Base-by-base conservation (phyloP, 2,329 filamentous ascomycete species). In the Tolypocladium ovalisporum region DNA sequence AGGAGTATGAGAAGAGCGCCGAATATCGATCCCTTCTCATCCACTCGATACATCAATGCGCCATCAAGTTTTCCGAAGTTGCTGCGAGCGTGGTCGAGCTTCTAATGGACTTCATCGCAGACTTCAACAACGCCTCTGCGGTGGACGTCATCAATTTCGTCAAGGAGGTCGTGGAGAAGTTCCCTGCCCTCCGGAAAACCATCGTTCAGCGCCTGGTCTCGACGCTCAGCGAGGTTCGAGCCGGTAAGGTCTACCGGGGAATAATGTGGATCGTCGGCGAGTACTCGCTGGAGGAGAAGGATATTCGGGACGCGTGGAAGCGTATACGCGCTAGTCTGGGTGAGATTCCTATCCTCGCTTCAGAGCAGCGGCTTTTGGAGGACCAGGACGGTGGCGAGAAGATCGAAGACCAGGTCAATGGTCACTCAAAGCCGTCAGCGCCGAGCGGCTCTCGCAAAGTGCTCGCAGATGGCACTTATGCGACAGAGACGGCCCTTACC, bases 71-170 rank as follows among this genome's bases (percentile, higher is more conserved):
- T 77, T 97, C 94, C 13, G 93, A 99, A 73, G 93, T 99, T 61
- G 94, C 94, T 32, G 89, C 93, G 52, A 97, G 90, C 68, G 94
- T 99, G 19, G 94, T 99, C 56, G 94, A 94, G 63, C 83, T 97
- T 51, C 82, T 99, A 56, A 99, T 99, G 94, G 94, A 99, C 73
- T 97, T 97, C 70, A 97, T 99, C 67, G 90, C 89, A 55, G 94
- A 99, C 72, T 97, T 97, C 72, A 97, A 96, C 78, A 97, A 96
- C 68, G 88, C 89, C 51, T 96, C 93, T 1, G 94, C 94, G 1
- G 90, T 99, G 35, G 94, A 99, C 72, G 93, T 99, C 56, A 97
- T 99, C 68, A 92, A 90, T 57, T 99, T 99, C 69, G 92, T 99
- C 62, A 99, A 99, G 75, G 94, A 99, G 71, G 94, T 99, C 4